These are phyloP conservation scores for Mycena epipterygia DNA, from an alignment of 768 basidiomycete genomes.

Conservation along the genomic window DNA sequence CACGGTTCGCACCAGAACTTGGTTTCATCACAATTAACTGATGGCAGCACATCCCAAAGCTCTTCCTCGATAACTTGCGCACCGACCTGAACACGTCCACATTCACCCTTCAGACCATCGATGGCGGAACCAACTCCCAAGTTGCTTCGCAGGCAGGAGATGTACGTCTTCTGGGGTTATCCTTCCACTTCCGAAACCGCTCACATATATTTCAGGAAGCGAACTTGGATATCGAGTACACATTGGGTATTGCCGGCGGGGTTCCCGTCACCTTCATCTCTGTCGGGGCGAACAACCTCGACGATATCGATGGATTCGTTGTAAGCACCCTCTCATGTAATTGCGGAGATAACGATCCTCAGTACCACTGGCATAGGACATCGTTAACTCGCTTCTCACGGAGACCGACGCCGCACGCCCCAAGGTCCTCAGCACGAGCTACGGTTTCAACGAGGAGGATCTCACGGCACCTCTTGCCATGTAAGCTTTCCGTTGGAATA, in stretches of 20 bases:
- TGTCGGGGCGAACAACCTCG: slow-evolving; percentile 19
- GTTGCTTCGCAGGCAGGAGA: background rate
- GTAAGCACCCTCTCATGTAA: slow-evolving; percentile 35
- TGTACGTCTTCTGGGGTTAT: no score
- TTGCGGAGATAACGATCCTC: background rate
- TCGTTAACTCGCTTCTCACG: slow-evolving; percentile 50
- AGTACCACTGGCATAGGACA: slow-evolving; percentile 33
- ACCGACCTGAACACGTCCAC: slow-evolving; percentile 23
- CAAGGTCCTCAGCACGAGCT: slow-evolving; percentile 53
- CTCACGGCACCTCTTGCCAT: slow-evolving; percentile 46
- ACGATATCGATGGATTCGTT: background rate
- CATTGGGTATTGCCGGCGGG: slow-evolving; percentile 49
- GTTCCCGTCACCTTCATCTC: slow-evolving; percentile 53
- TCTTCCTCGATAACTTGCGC: background rate
- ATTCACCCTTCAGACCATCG: slow-evolving; percentile 36
- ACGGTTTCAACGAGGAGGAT: slow-evolving; percentile 56
- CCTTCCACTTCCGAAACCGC: no score
- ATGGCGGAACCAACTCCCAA: slow-evolving; percentile 38
- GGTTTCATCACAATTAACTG: background rate
- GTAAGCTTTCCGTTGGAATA: background rate
- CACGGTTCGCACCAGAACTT: background rate
- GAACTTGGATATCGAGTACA: slow-evolving; percentile 61
- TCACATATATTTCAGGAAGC: slow-evolving; percentile 36
- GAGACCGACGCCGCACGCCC: slow-evolving; percentile 56
- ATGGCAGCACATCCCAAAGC: background rate